Evolutionary conservation across 139 green algal genomes (phyloP), one percentile per base, ranked within the genome.

Genomic region (Chlorella sp.): DNA sequence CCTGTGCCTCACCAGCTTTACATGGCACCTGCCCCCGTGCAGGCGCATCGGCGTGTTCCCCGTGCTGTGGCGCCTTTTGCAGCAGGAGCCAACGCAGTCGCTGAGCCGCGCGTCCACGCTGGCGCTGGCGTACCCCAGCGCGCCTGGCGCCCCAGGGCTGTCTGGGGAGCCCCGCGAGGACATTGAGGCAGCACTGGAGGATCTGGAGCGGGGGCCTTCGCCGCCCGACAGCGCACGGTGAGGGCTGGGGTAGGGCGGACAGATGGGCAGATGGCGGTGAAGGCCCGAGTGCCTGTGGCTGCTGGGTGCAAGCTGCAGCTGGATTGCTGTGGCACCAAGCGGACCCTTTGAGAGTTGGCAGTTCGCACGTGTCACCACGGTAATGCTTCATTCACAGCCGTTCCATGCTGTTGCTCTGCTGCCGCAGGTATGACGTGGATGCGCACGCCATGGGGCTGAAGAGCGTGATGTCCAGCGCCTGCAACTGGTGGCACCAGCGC

Each of bases 41-140:
- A 82, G 76, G 30, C 41, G 62, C 54, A 51, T 83, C 17, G 78
- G 78, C 41, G 78, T 83, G 26, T 75, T 83, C 41, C 78, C 78
- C 24, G 38, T 65, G 30, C 26, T 56, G 38, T 82, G 76, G 76
- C 76, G 76, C 38, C 41, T 24, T 34, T 24, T 82, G 56, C 56
- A 82, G 76, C 22, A 26, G 38, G 76, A 72, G 38, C 40, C 56
- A 19, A 38, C 26, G n/a, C 26, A 41, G 19, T 41, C 76, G 38
- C 76, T 82, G 46, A 34, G 34, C 30, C 51, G 38, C 5, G 38
- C 54, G 7, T 34, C 51, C 76, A 48, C 36, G 24, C 51, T 69
- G 54, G 48, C 32, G 64, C 68, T 74, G n/a, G 51, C 51, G 54
- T n/a, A n/a, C n/a, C n/a, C n/a, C n/a, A n/a, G n/a, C n/a, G n/a